phyloP scores from a whole-genome alignment of 116 monocot genomes.

The Dioscorea cayenensis region DNA sequence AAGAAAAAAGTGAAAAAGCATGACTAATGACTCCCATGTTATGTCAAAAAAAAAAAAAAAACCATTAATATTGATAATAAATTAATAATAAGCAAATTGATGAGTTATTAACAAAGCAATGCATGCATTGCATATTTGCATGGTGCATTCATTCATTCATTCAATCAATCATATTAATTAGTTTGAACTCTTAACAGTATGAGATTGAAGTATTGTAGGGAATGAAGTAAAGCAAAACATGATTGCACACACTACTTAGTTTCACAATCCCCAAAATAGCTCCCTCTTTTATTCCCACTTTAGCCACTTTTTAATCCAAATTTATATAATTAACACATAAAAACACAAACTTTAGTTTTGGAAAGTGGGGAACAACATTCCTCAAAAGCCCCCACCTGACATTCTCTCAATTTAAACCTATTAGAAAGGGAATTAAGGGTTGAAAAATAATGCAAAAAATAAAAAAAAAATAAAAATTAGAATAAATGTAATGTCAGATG shows the following conservation, averaged over 20 bases:
- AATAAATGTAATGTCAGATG: neutral
- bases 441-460: neutral
- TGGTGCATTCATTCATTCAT: too few relatives aligned
- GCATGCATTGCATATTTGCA: too few relatives aligned
- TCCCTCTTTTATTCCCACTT: neutral
- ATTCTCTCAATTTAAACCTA: neutral
- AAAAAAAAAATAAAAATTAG: neutral
- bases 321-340: neutral
- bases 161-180: too few relatives aligned
- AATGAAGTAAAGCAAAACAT: neutral
- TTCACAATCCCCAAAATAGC: conserved; percentile 23
- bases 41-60: too few relatives aligned
- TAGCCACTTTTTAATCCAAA: neutral
- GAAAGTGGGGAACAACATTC: neutral
- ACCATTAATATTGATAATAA: too few relatives aligned
- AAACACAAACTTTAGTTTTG: neutral
- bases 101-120: too few relatives aligned
- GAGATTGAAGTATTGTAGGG: too few relatives aligned
- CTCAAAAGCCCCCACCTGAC: neutral
- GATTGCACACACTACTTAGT: conserved; percentile 8
- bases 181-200: too few relatives aligned
- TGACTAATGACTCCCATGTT: too few relatives aligned
- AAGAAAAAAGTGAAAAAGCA: too few relatives aligned
- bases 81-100: too few relatives aligned
- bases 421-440: neutral